Base-by-base conservation (phyloP, 768 basidiomycete species). In the Calocybe indica region DNA sequence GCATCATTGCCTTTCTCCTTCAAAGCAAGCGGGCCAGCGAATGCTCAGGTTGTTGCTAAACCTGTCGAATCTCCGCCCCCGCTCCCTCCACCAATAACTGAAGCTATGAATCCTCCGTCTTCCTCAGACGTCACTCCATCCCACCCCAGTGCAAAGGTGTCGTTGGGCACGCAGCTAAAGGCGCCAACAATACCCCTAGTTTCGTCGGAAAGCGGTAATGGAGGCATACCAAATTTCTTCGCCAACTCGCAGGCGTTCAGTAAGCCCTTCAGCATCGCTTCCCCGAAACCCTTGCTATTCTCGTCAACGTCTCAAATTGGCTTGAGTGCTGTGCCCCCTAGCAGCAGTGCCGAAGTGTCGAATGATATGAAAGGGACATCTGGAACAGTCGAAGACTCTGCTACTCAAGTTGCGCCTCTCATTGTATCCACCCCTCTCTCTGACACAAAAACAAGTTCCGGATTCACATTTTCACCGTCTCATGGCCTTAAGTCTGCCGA, bases 211-310 rank as follows among this genome's bases (percentile, higher is more conserved):
- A 22, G 22, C 22, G 22, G 22, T 22, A 22, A 22, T 5, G 55
- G 59, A 5, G 60, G 67, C 5, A 59, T 84, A 33, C 84, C 84
- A 6, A 78, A 85, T 60, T 85, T 88, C 62, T 88, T 88, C 48
- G 70, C 77, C 28, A 73, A 55, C 32, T 80, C 83, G 0, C 65
- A 76, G 14, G 51, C 70, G 14, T 63, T 79, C 48, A 58, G 71
- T 11, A 77, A 75, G 52, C 62, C 71, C 42, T 52, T 66, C 13
- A 62, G 64, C 28, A 43, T 64, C 2, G 48, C 61, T 14, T 43
- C 59, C 32, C 44, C 63, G n/a, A 46, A 66, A 6, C 53, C 66
- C 12, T 41, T 63, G 30, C 40, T 37, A 38, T 65, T 65, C 8
- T 45, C 46, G 40, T 34, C 52, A 40, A 51, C 49, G 5, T 52